These are phyloP conservation scores for Alternaria incomplexa DNA, from an alignment of 2,329 filamentous ascomycete species.

Conservation along the genomic window DNA sequence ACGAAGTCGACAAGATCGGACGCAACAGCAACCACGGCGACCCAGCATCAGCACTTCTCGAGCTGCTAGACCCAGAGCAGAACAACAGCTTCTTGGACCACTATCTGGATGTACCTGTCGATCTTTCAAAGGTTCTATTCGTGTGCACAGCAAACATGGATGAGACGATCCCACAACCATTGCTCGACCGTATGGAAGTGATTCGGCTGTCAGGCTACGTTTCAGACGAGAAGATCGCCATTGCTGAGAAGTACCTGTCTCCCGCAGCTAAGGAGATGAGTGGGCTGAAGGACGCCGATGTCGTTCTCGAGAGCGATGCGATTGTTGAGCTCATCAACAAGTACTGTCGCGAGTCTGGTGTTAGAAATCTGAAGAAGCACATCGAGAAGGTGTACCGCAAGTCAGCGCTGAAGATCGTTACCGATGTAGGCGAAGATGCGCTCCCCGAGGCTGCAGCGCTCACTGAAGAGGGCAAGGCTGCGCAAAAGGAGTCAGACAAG, in stretches of 20 bases:
- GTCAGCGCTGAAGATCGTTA: slow-evolving; percentile 94
- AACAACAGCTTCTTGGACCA: slow-evolving; percentile 97
- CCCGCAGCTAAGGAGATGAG: slow-evolving; percentile 94
- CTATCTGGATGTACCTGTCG: slow-evolving; percentile 97
- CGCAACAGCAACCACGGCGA: slow-evolving; percentile 90
- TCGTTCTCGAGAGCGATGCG: slow-evolving; percentile 82
- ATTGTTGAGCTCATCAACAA: slow-evolving; percentile 98
- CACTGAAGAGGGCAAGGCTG: slow-evolving; percentile 84
- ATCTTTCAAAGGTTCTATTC: slow-evolving; percentile 96
- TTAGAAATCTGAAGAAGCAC: slow-evolving; percentile 98
- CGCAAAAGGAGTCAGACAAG: slow-evolving; percentile 72
- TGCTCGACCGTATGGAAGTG: slow-evolving; percentile 96
- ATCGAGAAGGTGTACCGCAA: slow-evolving; percentile 99
- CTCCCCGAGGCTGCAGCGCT: slow-evolving; percentile 81
- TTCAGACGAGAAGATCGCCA: slow-evolving; percentile 98
- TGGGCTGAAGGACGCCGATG: slow-evolving; percentile 87
- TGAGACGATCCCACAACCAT: slow-evolving; percentile 91
- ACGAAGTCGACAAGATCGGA: slow-evolving; percentile 98
- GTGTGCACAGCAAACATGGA: slow-evolving; percentile 99
- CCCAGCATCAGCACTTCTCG: slow-evolving; percentile 89
- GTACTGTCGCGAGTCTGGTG: slow-evolving; percentile 96
- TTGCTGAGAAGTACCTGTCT: slow-evolving; percentile 89
- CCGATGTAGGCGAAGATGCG: slow-evolving; percentile 86
- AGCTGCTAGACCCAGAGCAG: slow-evolving; percentile 94
- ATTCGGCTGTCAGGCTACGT: slow-evolving; percentile 97